Conservation (phyloP, 306 rosid genomes). For the Citrullus mucosospermus region DNA sequence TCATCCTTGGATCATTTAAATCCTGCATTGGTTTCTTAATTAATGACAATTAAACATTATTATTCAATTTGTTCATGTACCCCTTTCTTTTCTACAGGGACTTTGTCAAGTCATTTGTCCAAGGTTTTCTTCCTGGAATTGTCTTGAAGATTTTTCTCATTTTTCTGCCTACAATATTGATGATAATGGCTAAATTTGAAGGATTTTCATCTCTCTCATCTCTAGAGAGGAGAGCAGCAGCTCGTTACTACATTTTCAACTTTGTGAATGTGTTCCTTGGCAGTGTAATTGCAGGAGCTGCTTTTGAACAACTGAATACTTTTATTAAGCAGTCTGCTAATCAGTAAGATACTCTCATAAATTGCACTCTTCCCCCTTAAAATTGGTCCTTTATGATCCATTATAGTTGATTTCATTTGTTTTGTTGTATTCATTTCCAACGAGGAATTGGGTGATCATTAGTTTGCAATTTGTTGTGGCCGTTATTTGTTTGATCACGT, state of each 20-base stretch:
- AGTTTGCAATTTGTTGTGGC: not conserved
- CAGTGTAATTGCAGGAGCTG: constrained; percentile 70
- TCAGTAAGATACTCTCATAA: constrained; percentile 32
- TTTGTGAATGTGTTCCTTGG: constrained; percentile 87
- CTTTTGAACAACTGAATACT: constrained; percentile 62
- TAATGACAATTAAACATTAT: not conserved
- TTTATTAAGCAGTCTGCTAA: constrained; percentile 61
- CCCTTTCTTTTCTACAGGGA: constrained; percentile 36
- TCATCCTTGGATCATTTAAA: constrained; percentile 16
- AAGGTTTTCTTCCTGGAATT: constrained; percentile 90
- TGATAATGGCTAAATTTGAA: constrained; percentile 97
- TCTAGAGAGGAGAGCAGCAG: constrained; percentile 83
- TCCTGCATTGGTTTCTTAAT: not conserved
- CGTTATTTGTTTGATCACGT: not conserved
- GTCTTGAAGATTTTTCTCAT: constrained; percentile 89
- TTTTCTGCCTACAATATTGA: constrained; percentile 82
- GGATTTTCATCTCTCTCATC: constrained; percentile 63
- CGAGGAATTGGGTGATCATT: not conserved
- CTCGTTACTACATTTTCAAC: constrained; percentile 73
- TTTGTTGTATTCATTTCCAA: not conserved
- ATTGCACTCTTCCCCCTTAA: not conserved
- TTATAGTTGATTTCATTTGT: not conserved
- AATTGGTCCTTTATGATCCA: not conserved
- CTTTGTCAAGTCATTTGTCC: constrained; percentile 53
- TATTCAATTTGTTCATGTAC: not conserved